Percentiles rank a stretch among this genome's conserved stretches.
Evolutionary conservation across 2,329 filamentous ascomycete species (phyloP).

Genomic region (Arthrinium puccinioides): DNA sequence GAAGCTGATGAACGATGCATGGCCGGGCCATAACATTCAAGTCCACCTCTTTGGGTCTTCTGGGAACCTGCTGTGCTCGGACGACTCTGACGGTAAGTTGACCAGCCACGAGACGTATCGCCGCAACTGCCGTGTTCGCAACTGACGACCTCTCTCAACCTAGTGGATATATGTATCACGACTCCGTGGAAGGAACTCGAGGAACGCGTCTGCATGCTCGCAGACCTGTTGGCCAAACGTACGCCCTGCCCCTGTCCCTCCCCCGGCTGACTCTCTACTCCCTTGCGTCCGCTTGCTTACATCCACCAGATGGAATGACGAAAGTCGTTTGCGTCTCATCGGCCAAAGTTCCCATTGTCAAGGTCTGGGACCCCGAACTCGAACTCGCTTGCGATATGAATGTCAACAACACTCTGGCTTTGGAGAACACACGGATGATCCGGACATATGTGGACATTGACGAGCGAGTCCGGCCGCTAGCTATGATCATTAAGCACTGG

Average conservation of each 20-base stretch:
- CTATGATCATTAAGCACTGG: constrained; percentile 98
- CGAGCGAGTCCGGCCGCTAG: constrained; percentile 79
- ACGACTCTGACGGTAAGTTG: constrained; percentile 86
- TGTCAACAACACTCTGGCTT: constrained; percentile 89
- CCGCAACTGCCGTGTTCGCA: not conserved
- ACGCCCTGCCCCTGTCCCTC: constrained; percentile 33
- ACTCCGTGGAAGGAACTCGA: constrained; percentile 84
- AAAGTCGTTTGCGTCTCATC: constrained; percentile 90
- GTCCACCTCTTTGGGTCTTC: constrained; percentile 98
- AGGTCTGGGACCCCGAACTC: constrained; percentile 95
- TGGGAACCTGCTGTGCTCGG: constrained; percentile 88
- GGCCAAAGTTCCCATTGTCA: constrained; percentile 96
- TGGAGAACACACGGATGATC: constrained; percentile 97
- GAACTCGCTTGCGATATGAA: constrained; percentile 94
- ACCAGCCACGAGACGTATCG: not conserved
- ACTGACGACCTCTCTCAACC: not conserved
- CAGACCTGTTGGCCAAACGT: constrained; percentile 79
- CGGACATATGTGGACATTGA: constrained; percentile 94
- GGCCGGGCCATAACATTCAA: constrained; percentile 83
- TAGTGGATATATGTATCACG: constrained; percentile 96
- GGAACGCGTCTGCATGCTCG: constrained; percentile 83
- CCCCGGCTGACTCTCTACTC: not conserved
- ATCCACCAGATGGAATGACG: constrained; percentile 77
- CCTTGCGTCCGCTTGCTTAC: constrained; percentile 31
- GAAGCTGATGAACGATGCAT: constrained; percentile 79